Percentiles rank a stretch among this genome's conserved stretches.
Conservation (phyloP, 2,329 filamentous ascomycete genomes). For the Aspergillus proliferans region DNA sequence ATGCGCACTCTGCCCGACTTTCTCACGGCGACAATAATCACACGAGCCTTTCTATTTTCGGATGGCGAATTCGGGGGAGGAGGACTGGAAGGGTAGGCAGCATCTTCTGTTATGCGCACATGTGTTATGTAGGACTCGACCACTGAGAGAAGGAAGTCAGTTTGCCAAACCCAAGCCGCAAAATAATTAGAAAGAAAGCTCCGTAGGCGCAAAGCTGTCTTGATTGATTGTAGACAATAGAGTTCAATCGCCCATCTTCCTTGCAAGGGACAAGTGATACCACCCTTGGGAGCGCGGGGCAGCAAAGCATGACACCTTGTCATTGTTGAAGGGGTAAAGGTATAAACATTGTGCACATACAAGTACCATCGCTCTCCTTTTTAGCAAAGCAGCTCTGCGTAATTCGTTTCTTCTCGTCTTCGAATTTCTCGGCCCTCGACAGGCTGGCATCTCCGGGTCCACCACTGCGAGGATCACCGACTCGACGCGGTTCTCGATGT, state of each 20-base stretch:
- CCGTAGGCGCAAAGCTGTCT: not conserved
- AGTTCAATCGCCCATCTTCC: conserved; percentile 1
- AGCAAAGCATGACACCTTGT: conserved; percentile 6
- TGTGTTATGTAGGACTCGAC: conserved; percentile 97
- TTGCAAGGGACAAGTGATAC: conserved; percentile 2
- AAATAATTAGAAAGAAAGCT: not conserved
- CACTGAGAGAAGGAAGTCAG: conserved; percentile 44
- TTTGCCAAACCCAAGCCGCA: not conserved
- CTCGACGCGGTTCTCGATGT: conserved; percentile 26
- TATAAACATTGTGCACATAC: conserved; percentile 50
- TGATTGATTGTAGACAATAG: not conserved
- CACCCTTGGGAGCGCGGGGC: conserved; percentile 1
- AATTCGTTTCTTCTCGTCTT: conserved; percentile 93
- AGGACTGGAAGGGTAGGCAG: conserved; percentile 71
- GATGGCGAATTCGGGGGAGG: conserved; percentile 71
- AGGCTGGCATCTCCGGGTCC: conserved; percentile 25
- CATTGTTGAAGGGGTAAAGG: conserved; percentile 5
- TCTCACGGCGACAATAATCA: conserved; percentile 89
- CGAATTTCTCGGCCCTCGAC: conserved; percentile 72
- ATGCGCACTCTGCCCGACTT: conserved; percentile 89
- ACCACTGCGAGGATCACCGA: conserved; percentile 29
- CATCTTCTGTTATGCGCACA: conserved; percentile 83
- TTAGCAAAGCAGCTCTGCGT: conserved; percentile 92
- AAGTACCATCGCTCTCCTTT: conserved; percentile 75
- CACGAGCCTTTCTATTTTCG: conserved; percentile 74